phyloP scores from a whole-genome alignment of 352 stramenopile species.

The Aphanomyces invadans region DNA sequence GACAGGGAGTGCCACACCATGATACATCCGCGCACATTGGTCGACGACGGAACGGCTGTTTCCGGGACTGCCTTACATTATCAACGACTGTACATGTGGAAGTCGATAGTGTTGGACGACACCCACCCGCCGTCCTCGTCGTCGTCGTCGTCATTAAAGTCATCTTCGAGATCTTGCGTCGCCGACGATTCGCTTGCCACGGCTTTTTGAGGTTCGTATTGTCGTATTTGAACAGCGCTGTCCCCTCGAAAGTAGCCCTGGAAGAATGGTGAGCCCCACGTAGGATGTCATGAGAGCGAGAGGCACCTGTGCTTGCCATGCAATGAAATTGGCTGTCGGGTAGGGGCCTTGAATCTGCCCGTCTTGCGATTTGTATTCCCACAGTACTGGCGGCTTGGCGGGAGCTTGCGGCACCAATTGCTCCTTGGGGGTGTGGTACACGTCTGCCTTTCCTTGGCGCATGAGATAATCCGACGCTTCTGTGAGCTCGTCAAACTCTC shows the following conservation, averaged over 20 bases:
- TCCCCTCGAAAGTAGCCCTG: constrained; percentile 73
- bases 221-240: constrained; percentile 64
- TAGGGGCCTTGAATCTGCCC: constrained; percentile 70
- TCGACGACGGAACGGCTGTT: too few relatives aligned
- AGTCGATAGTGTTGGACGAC: constrained; percentile 66
- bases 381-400: constrained; percentile 33
- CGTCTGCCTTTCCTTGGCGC: constrained; percentile 63
- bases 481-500: constrained; percentile 71
- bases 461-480: constrained; percentile 75
- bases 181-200: constrained; percentile 41
- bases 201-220: constrained; percentile 22
- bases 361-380: constrained; percentile 70
- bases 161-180: constrained; percentile 72
- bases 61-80: too few relatives aligned
- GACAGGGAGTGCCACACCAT: too few relatives aligned
- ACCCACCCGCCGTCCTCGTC: constrained; percentile 41
- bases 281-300: not conserved
- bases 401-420: constrained; percentile 55
- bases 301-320: constrained; percentile 61
- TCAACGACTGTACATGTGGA: constrained; percentile 28
- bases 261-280: not conserved
- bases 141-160: constrained; percentile 79
- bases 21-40: too few relatives aligned
- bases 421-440: constrained; percentile 75
- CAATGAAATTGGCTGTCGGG: constrained; percentile 59